These are phyloP conservation scores for Ceriops tagal DNA, from an alignment of 345 rosid genomes.

Conservation along the genomic window DNA sequence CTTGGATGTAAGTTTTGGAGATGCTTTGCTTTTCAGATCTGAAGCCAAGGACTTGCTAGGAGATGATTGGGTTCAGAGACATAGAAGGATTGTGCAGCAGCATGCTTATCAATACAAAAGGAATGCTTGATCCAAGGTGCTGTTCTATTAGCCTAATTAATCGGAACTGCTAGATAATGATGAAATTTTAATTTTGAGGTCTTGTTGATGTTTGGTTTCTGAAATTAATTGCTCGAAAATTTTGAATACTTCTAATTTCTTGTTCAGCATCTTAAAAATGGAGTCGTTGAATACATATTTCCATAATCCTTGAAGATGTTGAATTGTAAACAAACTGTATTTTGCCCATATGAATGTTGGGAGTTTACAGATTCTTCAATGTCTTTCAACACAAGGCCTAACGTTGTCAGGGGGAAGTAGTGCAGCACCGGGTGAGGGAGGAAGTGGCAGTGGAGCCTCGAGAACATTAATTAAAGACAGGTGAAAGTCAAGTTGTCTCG, in stretches of 20 bases:
- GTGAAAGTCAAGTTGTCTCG: slow-evolving; percentile 24
- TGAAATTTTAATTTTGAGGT: background rate
- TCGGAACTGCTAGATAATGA: background rate
- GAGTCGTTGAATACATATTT: background rate
- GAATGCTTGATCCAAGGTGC: slow-evolving; percentile 88
- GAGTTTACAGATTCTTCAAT: slow-evolving; percentile 65
- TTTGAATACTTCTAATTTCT: slow-evolving; percentile 45
- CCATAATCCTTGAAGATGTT: background rate
- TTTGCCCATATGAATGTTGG: slow-evolving; percentile 1
- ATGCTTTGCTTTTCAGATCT: slow-evolving; percentile 48
- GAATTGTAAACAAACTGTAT: background rate
- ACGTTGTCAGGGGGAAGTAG: slow-evolving; percentile 93
- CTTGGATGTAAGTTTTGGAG: background rate
- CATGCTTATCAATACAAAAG: slow-evolving; percentile 96
- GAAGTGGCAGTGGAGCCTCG: slow-evolving; percentile 89
- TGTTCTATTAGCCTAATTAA: slow-evolving; percentile 8
- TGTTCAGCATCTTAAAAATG: too few relatives aligned
- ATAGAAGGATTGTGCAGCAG: slow-evolving; percentile 93
- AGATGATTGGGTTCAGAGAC: slow-evolving; percentile 98
- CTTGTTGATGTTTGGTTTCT: slow-evolving; percentile 4
- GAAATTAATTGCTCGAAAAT: slow-evolving; percentile 34
- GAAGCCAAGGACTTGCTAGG: slow-evolving; percentile 98
- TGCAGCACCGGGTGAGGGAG: slow-evolving; percentile 56
- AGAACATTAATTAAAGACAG: slow-evolving; percentile 86
- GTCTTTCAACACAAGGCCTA: slow-evolving; percentile 80